phyloP scores from a whole-genome alignment of 768 basidiomycete genomes.

The Kwoniella dendrophila region DNA sequence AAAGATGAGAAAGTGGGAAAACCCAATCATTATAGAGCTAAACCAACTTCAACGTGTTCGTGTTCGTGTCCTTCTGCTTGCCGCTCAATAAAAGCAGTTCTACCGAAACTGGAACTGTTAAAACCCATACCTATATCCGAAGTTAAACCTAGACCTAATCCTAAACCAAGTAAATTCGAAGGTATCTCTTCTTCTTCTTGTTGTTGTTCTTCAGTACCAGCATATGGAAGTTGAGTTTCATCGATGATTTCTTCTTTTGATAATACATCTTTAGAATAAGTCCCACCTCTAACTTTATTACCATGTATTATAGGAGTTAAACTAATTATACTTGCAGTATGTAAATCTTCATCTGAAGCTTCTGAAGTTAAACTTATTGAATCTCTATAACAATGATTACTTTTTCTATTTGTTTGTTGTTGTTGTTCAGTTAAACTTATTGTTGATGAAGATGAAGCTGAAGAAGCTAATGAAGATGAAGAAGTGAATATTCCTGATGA shows the following conservation, averaged over 20 bases:
- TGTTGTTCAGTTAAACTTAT: slow-evolving; percentile 11
- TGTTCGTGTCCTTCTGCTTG: no score
- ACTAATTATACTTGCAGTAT: slow-evolving; percentile 45
- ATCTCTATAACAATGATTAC: slow-evolving; percentile 19
- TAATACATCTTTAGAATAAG: no score
- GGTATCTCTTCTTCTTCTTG: neutral
- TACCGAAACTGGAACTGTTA: neutral
- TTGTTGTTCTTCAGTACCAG: neutral
- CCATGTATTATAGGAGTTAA: slow-evolving; percentile 32
- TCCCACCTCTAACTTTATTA: slow-evolving; percentile 21
- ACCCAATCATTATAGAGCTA: slow-evolving; percentile 27
- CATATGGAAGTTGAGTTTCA: no score
- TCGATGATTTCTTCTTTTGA: slow-evolving; percentile 23
- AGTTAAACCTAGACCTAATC: slow-evolving; percentile 11
- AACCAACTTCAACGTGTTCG: slow-evolving; percentile 26
- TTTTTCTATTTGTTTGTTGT: neutral
- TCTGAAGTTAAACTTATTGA: slow-evolving; percentile 38
- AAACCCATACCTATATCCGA: slow-evolving; percentile 2
- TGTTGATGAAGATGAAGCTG: slow-evolving; percentile 18
- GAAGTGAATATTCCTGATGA: slow-evolving; percentile 37
- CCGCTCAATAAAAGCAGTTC: neutral
- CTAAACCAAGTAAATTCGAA: slow-evolving; percentile 1
- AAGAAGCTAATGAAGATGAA: slow-evolving; percentile 9
- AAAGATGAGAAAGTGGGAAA: no score
- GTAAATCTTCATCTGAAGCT: slow-evolving; percentile 47